Percentiles rank a stretch among this genome's conserved stretches.
Conservation (phyloP, 1,139 yeast genomes). For the Suhomyces choctaworum region DNA sequence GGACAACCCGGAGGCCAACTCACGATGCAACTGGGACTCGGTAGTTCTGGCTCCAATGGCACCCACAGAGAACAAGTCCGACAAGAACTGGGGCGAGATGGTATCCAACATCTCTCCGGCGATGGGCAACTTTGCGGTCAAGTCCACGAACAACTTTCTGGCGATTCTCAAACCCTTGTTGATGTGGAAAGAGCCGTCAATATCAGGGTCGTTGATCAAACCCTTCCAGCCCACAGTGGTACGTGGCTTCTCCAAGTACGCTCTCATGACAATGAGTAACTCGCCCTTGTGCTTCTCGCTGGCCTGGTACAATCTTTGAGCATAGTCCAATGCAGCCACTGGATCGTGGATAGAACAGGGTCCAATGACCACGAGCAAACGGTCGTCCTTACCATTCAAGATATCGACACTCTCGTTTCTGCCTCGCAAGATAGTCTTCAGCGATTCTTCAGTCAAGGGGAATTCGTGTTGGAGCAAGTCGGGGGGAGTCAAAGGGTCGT, state of each 20-base stretch:
- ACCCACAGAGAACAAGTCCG: constrained; percentile 88
- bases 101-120: constrained; percentile 99
- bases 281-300: constrained; percentile 70
- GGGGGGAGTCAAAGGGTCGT: constrained; percentile 94
- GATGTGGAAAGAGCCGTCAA: constrained; percentile 90
- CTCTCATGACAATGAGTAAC: constrained; percentile 90
- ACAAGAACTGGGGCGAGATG: constrained; percentile 88
- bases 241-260: constrained; percentile 96
- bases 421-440: constrained; percentile 66
- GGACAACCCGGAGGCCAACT: constrained; percentile 89
- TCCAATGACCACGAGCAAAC: constrained; percentile 82
- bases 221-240: constrained; percentile 99
- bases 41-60: constrained; percentile 99
- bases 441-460: constrained; percentile 65
- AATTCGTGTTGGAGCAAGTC: constrained; percentile 88
- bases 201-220: constrained; percentile 93
- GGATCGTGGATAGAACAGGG: constrained; percentile 98
- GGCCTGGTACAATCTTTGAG: constrained; percentile 59
- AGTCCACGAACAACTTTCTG: constrained; percentile 79
- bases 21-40: constrained; percentile 95
- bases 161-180: constrained; percentile 91
- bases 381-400: constrained; percentile 74
- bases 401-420: constrained; percentile 74
- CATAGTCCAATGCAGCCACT: constrained; percentile 86
- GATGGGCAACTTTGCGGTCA: constrained; percentile 78